Base-by-base conservation (phyloP, 768 basidiomycete species). In the Termitomyces titanicus region DNA sequence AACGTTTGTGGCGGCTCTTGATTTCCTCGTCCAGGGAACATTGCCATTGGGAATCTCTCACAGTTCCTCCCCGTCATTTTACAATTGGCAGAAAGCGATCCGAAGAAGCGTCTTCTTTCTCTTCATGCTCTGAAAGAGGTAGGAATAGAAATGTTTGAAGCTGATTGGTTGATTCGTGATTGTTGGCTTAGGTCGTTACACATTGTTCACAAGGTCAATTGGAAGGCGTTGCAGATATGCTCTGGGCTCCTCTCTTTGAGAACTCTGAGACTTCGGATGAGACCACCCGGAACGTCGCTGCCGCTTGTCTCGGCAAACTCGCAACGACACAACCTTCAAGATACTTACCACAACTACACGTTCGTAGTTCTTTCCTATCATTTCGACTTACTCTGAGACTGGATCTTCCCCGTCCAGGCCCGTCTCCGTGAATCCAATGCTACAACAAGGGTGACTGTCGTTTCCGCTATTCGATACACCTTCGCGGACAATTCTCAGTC, bases 91-190 rank as follows among this genome's bases (percentile, higher is more conserved):
- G 79, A 92, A 70, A 80, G 75, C 11, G 86, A 94, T 65, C 78
- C 82, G 10, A 85, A 87, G 71, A 93, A 87, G 64, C 83, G 94
- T 10, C 70, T 98, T 31, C 74, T 98, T 22, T 86, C 93, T 10
- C 77, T 99, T 24, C 93, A 98, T 64, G 92, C 96, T 10, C 74
- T 98, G 47, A 97, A 97, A 70, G 96, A 98, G 80, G 92, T 88
- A 20, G 49, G 76, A 59, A 5, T 51, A n/a, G 10, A 53, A 27
- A 12, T 22, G 13, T 35, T 18, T 10, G 31, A 20, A 42, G 17
- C 17, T 27, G 2, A 27, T 13, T 27, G 3, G 27, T 18, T 27
- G 33, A 53, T 52, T 13, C 35, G 18, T 20, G 1, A 47, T 18
- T 17, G n/a, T n/a, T 15, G 15, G 27, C 17, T 25, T 43, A 94